These are phyloP conservation scores for Monosporascus cannonballus DNA, from an alignment of 2,329 filamentous ascomycete genomes.

Conservation along the genomic window DNA sequence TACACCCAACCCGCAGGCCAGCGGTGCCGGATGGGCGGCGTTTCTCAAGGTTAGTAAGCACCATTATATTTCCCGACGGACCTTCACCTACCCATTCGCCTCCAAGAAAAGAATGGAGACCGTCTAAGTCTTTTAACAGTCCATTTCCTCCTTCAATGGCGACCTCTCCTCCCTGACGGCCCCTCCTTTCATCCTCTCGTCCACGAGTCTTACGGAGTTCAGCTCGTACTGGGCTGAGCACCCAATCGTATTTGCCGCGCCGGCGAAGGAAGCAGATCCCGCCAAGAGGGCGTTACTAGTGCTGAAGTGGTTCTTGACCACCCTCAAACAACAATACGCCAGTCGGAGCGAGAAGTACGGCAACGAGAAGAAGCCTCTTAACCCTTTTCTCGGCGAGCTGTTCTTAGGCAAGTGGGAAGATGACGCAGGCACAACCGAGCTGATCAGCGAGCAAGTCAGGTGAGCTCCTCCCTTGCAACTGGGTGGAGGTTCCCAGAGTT, in stretches of 20 bases:
- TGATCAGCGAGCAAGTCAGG: conserved; percentile 41
- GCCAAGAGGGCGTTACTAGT: conserved; percentile 39
- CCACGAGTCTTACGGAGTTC: conserved; percentile 41
- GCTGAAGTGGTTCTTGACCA: conserved; percentile 40
- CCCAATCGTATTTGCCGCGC: conserved; percentile 40
- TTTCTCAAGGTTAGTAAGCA: conserved; percentile 24
- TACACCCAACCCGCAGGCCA: conserved; percentile 22
- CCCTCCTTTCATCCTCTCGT: conserved; percentile 43
- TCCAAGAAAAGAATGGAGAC: conserved; percentile 1
- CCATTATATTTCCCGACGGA: neutral
- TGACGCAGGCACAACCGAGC: conserved; percentile 22
- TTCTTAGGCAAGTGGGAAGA: conserved; percentile 34
- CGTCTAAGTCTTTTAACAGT: conserved; percentile 12
- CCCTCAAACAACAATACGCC: conserved; percentile 43
- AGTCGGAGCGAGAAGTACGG: conserved; percentile 35
- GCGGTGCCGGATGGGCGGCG: conserved; percentile 24
- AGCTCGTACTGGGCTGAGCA: conserved; percentile 45
- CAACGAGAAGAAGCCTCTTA: conserved; percentile 48
- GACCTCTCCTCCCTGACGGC: conserved; percentile 47
- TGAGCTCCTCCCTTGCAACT: conserved; percentile 7
- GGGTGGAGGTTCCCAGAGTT: neutral
- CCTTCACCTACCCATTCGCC: neutral
- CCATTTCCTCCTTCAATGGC: conserved; percentile 35
- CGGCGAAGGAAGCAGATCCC: conserved; percentile 36
- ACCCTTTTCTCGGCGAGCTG: conserved; percentile 46